A percentile compares a stretch with the other conserved stretches of the same genome.
Evolutionary conservation across 2,329 filamentous ascomycete species (phyloP).

Genomic region (Nemania sp.): DNA sequence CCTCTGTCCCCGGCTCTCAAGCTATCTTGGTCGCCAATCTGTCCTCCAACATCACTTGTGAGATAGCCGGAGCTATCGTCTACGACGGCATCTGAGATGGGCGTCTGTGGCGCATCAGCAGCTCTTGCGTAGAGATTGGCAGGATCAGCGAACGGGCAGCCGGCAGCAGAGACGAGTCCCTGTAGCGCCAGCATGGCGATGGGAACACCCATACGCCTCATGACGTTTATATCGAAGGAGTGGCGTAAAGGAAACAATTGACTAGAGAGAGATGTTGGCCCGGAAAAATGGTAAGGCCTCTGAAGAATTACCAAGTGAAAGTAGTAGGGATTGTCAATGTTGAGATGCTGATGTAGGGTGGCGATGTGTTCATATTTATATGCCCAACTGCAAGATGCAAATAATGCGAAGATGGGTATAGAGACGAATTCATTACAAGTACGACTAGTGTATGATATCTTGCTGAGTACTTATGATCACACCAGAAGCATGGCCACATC

Average conservation of each 20-base stretch:
- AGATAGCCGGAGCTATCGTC: slow-evolving; percentile 60
- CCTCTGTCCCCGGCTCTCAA: slow-evolving; percentile 67
- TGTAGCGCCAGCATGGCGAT: slow-evolving; percentile 34
- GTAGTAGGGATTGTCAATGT: background rate
- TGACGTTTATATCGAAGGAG: slow-evolving; percentile 16
- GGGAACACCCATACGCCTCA: slow-evolving; percentile 30
- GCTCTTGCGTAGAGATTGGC: slow-evolving; percentile 35
- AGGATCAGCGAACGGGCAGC: slow-evolving; percentile 41
- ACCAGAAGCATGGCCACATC: background rate
- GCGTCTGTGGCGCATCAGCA: slow-evolving; percentile 25
- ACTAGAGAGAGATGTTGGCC: background rate
- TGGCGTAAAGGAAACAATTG: background rate
- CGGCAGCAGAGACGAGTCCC: slow-evolving; percentile 33
- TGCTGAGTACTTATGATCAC: background rate
- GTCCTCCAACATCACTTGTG: slow-evolving; percentile 70
- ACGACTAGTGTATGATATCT: background rate
- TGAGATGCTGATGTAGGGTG: background rate
- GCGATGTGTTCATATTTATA: slow-evolving; percentile 14
- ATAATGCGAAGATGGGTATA: background rate
- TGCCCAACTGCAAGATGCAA: background rate
- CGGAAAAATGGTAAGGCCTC: background rate
- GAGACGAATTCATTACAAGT: background rate
- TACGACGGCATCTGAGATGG: slow-evolving; percentile 45
- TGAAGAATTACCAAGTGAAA: slow-evolving; percentile 2
- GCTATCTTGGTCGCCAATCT: slow-evolving; percentile 68